phyloP scores from a whole-genome alignment of 257 asterid species.

The Przewalskia tangutica region DNA sequence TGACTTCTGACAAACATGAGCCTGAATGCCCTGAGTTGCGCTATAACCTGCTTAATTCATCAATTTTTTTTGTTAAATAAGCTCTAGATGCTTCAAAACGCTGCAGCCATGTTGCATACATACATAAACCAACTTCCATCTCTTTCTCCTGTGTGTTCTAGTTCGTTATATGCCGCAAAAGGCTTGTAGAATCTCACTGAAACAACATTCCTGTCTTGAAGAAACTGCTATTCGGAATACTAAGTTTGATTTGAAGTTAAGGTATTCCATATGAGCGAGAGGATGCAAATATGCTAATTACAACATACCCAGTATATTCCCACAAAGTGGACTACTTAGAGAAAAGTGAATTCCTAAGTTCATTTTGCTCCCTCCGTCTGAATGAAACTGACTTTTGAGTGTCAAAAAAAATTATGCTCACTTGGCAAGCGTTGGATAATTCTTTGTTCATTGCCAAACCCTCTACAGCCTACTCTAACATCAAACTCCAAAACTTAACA shows the following conservation, averaged over 20 bases:
- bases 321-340: neutral
- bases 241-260: neutral
- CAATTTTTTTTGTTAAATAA: neutral
- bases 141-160: neutral
- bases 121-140: neutral
- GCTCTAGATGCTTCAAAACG: neutral
- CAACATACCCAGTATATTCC: neutral
- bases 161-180: neutral
- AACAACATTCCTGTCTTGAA: neutral
- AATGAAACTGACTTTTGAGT: neutral
- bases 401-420: neutral
- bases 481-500: neutral
- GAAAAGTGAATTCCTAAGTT: neutral
- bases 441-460: neutral
- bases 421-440: neutral
- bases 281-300: neutral
- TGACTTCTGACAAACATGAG: neutral
- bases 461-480: neutral
- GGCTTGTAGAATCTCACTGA: neutral
- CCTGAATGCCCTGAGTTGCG: neutral
- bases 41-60: neutral
- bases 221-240: neutral
- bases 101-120: neutral
- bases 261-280: neutral
- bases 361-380: neutral